Evolutionary conservation across 2,329 filamentous ascomycete species (phyloP), one percentile per base, ranked within the genome.

Genomic region (Colletotrichum eleusines): DNA sequence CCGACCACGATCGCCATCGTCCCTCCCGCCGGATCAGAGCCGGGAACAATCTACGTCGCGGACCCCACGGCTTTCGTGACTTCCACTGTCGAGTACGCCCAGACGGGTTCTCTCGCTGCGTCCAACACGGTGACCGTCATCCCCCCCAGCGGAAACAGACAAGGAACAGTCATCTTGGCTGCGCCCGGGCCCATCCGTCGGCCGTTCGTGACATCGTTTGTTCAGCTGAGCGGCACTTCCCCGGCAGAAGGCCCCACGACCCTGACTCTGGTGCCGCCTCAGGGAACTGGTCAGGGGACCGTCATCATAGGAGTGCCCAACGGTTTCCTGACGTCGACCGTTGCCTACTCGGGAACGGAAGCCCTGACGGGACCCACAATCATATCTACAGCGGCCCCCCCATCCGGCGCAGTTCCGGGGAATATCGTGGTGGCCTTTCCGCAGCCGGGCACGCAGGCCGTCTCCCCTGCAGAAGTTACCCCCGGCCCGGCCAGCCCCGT

Each of bases 41-140:
- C 73, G 2, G 72, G 73, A 4, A 72, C 69, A 0, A 61, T 72
- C 3, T 66, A 64, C 50, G 53, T 72, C 2, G 59, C 66, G 2
- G 54, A 65, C 26, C 66, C 72, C 7, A 62, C 63, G 3, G 63
- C 59, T 1, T 73, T 69, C 16, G 61, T 68, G 2, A 73, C 69
- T 2, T 50, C 66, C 3, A 69, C 62, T 8, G 63, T 48, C 11
- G 69, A 67, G 18, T 42, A 60, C 12, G 66, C 50, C 1, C 64
- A 50, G 5, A 53, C 38, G 9, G 59, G 16, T 8, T 63, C 67
- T 5, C 44, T 44, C 9, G 61, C 61, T 2, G 38, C n/a, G 14
- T 31, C 58, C 7, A 69, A 53, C 0, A 72, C 69, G 9, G 61
- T 71, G 0, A 68, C 68, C 12, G 65, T 70, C 23, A 53, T 72